A percentile compares a stretch with the other conserved stretches of the same genome.
phyloP scores from a whole-genome alignment of 2,329 filamentous ascomycete species.

The Talaromyces funiculosus region DNA sequence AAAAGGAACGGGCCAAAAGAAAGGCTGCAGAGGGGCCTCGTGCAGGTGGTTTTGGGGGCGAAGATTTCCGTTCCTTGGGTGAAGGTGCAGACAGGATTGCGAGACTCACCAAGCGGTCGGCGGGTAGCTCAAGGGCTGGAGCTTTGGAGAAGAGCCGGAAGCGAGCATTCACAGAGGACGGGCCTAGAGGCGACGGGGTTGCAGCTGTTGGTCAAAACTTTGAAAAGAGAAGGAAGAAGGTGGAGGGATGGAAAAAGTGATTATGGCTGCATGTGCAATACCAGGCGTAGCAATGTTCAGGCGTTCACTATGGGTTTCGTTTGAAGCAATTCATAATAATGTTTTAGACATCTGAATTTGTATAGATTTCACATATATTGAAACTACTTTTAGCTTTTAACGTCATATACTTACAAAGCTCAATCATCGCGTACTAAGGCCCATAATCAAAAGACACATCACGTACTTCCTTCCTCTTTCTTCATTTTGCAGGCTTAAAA shows the following conservation, averaged over 20 bases:
- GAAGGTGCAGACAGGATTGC: conserved; percentile 84
- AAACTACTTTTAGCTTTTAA: no score
- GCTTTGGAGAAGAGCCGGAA: conserved; percentile 80
- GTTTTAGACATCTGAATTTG: not conserved
- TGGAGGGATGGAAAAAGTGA: conserved; percentile 30
- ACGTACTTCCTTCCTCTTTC: not conserved
- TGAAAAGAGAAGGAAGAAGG: conserved; percentile 41
- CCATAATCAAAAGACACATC: not conserved
- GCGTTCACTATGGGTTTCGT: not conserved
- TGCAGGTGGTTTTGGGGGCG: conserved; percentile 78
- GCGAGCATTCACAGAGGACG: conserved; percentile 65
- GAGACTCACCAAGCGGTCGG: conserved; percentile 68
- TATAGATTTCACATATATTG: not conserved
- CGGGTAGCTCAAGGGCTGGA: conserved; percentile 44
- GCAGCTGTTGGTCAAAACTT: conserved; percentile 61
- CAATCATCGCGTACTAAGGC: not conserved
- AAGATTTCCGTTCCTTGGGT: conserved; percentile 84
- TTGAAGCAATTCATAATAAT: not conserved
- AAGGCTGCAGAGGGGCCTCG: conserved; percentile 35
- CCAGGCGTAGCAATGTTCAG: not conserved
- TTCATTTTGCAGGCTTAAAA: not conserved
- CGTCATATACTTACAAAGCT: not conserved
- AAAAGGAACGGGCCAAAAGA: conserved; percentile 73
- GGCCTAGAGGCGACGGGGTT: conserved; percentile 56
- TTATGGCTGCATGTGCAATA: not conserved